These are phyloP conservation scores for Populus davidiana DNA, from an alignment of 345 rosid genomes.

Conservation along the genomic window DNA sequence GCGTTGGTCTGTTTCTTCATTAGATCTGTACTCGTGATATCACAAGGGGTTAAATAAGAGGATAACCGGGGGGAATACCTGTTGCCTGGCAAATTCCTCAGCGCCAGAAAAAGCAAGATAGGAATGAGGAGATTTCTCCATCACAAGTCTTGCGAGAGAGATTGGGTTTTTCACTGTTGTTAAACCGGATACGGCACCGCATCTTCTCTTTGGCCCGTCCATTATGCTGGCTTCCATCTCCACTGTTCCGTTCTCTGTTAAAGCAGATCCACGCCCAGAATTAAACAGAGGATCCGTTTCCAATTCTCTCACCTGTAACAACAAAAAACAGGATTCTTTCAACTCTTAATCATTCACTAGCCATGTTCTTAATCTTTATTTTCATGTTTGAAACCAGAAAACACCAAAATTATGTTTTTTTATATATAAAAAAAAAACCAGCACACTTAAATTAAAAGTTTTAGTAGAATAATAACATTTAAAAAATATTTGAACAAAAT, in stretches of 20 bases:
- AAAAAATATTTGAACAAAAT: too few species aligned
- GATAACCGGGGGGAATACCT: constrained; percentile 51
- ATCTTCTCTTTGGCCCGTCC: constrained; percentile 81
- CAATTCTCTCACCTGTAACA: constrained; percentile 64
- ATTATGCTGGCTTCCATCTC: constrained; percentile 99
- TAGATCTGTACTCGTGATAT: too few species aligned
- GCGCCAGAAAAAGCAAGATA: constrained; percentile 91
- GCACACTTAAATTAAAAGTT: too few species aligned
- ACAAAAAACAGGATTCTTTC: not conserved
- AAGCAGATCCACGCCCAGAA: constrained; percentile 95
- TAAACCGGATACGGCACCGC: constrained; percentile 90
- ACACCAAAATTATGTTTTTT: not conserved
- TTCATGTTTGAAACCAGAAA: not conserved
- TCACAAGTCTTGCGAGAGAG: constrained; percentile 89
- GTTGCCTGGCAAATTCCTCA: constrained; percentile 79
- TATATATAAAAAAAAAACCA: too few species aligned
- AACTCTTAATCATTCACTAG: not conserved
- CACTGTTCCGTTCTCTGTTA: constrained; percentile 80
- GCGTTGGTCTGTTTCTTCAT: too few species aligned
- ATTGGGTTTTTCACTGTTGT: constrained; percentile 85
- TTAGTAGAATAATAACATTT: too few species aligned
- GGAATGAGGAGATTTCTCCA: constrained; percentile 96
- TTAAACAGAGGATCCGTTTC: constrained; percentile 92
- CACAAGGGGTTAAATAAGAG: too few species aligned
- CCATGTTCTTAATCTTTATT: not conserved